phyloP scores from a whole-genome alignment of 108 stramenopile species.

The Cylindrotheca closterium region DNA sequence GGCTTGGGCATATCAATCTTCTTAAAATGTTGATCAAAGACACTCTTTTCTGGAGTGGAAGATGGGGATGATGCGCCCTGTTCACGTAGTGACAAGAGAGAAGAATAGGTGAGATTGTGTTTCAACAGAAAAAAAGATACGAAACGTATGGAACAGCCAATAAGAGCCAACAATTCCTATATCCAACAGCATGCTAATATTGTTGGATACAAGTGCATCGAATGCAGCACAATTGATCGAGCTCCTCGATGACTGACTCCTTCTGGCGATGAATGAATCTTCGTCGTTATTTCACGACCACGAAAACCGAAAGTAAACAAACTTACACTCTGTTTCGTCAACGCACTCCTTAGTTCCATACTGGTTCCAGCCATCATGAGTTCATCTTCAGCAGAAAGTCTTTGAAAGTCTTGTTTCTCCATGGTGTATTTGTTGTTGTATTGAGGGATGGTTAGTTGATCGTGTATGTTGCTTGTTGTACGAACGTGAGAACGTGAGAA shows the following conservation, averaged over 20 bases:
- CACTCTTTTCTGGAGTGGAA: conserved; percentile 21
- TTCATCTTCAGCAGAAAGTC: conserved; percentile 42
- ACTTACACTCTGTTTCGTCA: conserved; percentile 6
- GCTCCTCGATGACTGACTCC: background rate
- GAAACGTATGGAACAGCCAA: background rate
- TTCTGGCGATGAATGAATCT: no score
- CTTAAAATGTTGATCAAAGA: conserved; percentile 33
- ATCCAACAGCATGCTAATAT: background rate
- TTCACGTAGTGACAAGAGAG: background rate
- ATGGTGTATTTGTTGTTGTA: conserved; percentile 7
- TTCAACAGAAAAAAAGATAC: background rate
- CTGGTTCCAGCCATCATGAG: conserved; percentile 31
- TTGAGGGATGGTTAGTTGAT: no score
- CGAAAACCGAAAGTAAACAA: no score
- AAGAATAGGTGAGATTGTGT: background rate
- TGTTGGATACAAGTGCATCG: background rate
- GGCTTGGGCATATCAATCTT: conserved; percentile 35
- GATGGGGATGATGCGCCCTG: background rate
- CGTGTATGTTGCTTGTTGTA: no score
- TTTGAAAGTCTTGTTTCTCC: conserved; percentile 25
- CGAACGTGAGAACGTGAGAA: no score
- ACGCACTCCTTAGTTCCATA: conserved; percentile 5
- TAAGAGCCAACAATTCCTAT: background rate
- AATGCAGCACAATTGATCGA: background rate
- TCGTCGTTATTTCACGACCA: no score